phyloP scores from a whole-genome alignment of 2,329 filamentous ascomycete species.

The Pseudogymnoascus pannorum region DNA sequence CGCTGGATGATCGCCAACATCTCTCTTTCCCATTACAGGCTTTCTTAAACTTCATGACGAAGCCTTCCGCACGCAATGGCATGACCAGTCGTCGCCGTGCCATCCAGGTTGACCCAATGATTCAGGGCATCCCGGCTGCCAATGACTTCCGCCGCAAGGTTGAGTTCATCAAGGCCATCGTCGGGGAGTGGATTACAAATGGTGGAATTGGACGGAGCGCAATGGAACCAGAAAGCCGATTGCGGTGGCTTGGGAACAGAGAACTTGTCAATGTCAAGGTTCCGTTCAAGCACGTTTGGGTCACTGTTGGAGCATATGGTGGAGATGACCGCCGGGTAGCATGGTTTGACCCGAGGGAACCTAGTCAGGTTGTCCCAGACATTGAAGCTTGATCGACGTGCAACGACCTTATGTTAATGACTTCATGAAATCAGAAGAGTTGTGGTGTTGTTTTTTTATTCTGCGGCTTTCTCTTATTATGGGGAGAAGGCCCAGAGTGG shows the following conservation, averaged over 20 bases:
- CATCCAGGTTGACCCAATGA: conserved; percentile 48
- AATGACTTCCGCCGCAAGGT: conserved; percentile 71
- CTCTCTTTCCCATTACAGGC: conserved; percentile 67
- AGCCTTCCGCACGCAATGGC: conserved; percentile 44
- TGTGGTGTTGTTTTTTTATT: conserved; percentile 10
- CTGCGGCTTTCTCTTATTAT: background rate
- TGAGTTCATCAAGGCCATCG: conserved; percentile 60
- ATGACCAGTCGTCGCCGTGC: conserved; percentile 17
- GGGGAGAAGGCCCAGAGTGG: background rate
- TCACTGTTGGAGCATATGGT: conserved; percentile 56
- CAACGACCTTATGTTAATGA: conserved; percentile 14
- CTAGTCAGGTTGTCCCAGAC: conserved; percentile 24
- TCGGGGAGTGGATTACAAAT: conserved; percentile 64
- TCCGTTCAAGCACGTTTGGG: conserved; percentile 60
- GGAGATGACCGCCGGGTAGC: conserved; percentile 41
- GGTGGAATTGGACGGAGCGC: conserved; percentile 63
- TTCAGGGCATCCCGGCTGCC: conserved; percentile 59
- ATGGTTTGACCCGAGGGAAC: conserved; percentile 29
- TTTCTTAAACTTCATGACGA: conserved; percentile 56
- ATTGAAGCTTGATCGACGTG: conserved; percentile 20
- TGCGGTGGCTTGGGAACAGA: conserved; percentile 52
- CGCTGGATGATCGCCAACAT: conserved; percentile 62
- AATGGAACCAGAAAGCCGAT: conserved; percentile 44
- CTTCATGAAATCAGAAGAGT: conserved; percentile 5
- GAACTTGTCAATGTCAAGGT: conserved; percentile 45